Evolutionary conservation across 306 rosid genomes (phyloP), one percentile per base, ranked within the genome.

Genomic region (Parietaria judaica): DNA sequence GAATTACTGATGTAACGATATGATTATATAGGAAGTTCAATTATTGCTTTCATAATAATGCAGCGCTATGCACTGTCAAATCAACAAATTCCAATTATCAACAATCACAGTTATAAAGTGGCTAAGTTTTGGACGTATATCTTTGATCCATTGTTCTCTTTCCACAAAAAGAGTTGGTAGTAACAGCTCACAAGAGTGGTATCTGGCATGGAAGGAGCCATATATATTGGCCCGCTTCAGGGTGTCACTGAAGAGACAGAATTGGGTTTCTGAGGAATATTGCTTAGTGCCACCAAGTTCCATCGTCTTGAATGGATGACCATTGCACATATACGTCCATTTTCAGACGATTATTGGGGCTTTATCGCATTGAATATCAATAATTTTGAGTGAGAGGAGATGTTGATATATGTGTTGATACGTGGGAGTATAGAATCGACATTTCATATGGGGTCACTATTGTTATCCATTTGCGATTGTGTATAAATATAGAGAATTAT

Each of bases 71-170:
- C 58, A n/a, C 54, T 52, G 76, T 75, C 75, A 78, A 68, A 68
- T 70, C 78, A 51, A 48, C 49, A 80, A 68, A 78, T 70, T 80
- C 85, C 71, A 50, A 60, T 14, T 41, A 50, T 49, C 31, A 0
- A 41, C 9, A 8, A 41, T 41, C 3, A 41, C 9, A 50, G 62
- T 51, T 45, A 65, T 35, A 66, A 51, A 68, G 66, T 36, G 5
- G 51, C 36, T 38, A 9, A 43, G 36, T 7, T 6, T 58, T 58
- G 63, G 50, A 15, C 13, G 51, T 41, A 7, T 17, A 4, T 5
- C 14, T 58, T 38, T 47, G 14, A 7, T 8, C n/a, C 37, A 2
- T 31, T 67, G 8, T 37, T 31, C 60, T 16, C 55, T 11, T 36
- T 16, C 41, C 14, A 36, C 68, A 53, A 12, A 31, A 69, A 61